Conservation (phyloP, 2,329 filamentous ascomycete genomes). For the Neonectria coccinea region DNA sequence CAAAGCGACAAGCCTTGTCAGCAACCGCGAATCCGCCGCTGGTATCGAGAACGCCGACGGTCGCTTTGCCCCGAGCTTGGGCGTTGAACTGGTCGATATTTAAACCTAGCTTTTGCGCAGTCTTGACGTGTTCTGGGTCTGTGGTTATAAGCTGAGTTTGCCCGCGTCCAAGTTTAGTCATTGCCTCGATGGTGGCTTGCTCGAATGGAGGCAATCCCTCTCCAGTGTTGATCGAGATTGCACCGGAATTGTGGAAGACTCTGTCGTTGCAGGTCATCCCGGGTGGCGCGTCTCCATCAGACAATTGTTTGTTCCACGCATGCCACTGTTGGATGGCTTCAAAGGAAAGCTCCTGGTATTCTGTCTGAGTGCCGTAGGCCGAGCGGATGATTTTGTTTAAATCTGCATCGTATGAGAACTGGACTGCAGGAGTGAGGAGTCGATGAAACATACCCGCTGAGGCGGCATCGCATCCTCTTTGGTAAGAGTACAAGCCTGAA, state of each 20-base stretch:
- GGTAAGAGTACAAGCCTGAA: slow-evolving; percentile 54
- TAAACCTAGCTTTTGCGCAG: slow-evolving; percentile 44
- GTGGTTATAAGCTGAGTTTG: slow-evolving; percentile 52
- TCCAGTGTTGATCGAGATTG: slow-evolving; percentile 45
- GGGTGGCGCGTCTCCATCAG: slow-evolving; percentile 47
- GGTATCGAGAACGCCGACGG: slow-evolving; percentile 57
- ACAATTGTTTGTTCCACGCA: slow-evolving; percentile 58
- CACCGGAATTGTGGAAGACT: slow-evolving; percentile 55
- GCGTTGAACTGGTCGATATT: slow-evolving; percentile 54
- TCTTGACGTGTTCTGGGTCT: slow-evolving; percentile 42
- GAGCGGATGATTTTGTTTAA: slow-evolving; percentile 54
- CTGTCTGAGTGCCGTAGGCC: slow-evolving; percentile 55
- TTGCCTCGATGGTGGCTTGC: slow-evolving; percentile 50
- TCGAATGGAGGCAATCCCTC: slow-evolving; percentile 50
- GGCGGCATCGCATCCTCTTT: slow-evolving; percentile 54
- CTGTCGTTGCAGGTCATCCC: slow-evolving; percentile 52
- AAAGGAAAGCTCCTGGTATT: slow-evolving; percentile 59
- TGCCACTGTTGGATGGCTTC: slow-evolving; percentile 58
- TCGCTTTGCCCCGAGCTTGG: slow-evolving; percentile 33
- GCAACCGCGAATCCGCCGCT: slow-evolving; percentile 59
- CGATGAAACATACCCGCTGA: slow-evolving; percentile 51
- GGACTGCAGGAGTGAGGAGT: no score
- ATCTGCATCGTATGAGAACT: slow-evolving; percentile 35
- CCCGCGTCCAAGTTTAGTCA: slow-evolving; percentile 49
- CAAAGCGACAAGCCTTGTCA: slow-evolving; percentile 59